These are phyloP conservation scores for Termitomyces sp. DNA, from an alignment of 768 basidiomycete species.

Conservation along the genomic window DNA sequence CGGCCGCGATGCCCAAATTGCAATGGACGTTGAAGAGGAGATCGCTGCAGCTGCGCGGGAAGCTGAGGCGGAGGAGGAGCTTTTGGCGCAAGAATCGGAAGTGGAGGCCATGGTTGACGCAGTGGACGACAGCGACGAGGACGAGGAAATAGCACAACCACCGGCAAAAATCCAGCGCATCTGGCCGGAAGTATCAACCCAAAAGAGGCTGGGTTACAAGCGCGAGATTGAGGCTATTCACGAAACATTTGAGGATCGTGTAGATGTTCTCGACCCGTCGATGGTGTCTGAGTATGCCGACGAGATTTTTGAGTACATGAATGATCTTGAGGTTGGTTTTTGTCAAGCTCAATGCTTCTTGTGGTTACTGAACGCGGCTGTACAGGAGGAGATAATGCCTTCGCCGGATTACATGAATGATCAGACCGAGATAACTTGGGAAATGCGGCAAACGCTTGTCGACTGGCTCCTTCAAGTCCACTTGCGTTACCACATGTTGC, in stretches of 20 bases:
- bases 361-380: conserved; percentile 14
- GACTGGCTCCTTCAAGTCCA: conserved; percentile 99
- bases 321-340: conserved; percentile 74
- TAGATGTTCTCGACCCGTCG: conserved; percentile 72
- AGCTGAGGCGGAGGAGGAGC: conserved; percentile 33
- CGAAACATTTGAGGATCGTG: conserved; percentile 65
- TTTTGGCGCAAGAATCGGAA: conserved; percentile 44
- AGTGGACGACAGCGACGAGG: conserved; percentile 43
- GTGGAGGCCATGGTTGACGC: conserved; percentile 61
- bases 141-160: conserved; percentile 23
- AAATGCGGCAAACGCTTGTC: conserved; percentile 93
- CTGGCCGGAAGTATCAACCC: conserved; percentile 74
- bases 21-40: conserved; percentile 65
- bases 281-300: conserved; percentile 99
- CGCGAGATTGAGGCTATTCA: conserved; percentile 64
- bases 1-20: conserved; percentile 33
- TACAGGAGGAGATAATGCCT: conserved; percentile 82
- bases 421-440: conserved; percentile 89
- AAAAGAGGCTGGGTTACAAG: conserved; percentile 50
- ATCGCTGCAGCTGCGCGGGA: conserved; percentile 23
- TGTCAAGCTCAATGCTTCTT: background rate
- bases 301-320: conserved; percentile 97
- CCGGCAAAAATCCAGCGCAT: conserved; percentile 41
- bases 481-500: conserved; percentile 97
- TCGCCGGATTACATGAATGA: conserved; percentile 89